These are phyloP conservation scores for Knoxia roxburghii DNA, from an alignment of 257 asterid species.

Conservation along the genomic window DNA sequence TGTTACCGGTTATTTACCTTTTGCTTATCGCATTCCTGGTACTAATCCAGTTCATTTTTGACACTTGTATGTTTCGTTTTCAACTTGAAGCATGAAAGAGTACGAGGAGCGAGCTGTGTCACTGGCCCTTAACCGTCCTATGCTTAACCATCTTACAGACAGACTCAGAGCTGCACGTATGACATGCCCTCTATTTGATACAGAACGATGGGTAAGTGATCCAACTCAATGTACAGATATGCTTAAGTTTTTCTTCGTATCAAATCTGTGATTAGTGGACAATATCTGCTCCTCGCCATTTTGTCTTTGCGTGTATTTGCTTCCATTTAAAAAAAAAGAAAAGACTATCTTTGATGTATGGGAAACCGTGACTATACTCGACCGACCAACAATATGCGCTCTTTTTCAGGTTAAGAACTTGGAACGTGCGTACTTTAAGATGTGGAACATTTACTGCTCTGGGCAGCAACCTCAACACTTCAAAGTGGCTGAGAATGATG, in stretches of 20 bases:
- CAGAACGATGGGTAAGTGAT: constrained; percentile 79
- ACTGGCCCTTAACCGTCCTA: constrained; percentile 64
- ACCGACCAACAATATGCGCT: too few relatives aligned
- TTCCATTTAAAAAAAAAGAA: too few relatives aligned
- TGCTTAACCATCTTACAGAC: constrained; percentile 78
- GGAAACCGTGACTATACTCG: too few relatives aligned
- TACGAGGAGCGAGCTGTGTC: constrained; percentile 91
- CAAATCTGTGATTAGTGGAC: too few relatives aligned
- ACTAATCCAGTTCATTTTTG: too few relatives aligned
- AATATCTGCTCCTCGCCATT: too few relatives aligned
- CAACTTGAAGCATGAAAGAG: constrained; percentile 70
- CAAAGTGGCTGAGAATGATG: constrained; percentile 70
- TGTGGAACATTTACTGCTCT: constrained; percentile 88
- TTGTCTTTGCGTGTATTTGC: too few relatives aligned
- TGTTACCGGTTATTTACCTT: background rate
- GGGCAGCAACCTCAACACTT: constrained; percentile 86
- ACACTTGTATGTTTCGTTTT: background rate
- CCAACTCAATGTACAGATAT: background rate
- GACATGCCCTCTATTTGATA: constrained; percentile 87
- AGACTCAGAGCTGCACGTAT: constrained; percentile 75
- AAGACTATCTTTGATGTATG: too few relatives aligned
- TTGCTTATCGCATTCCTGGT: background rate
- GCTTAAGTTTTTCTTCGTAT: background rate
- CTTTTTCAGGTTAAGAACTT: constrained; percentile 67
- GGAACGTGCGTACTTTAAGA: constrained; percentile 87